Conservation (phyloP, 345 rosid genomes). For the Heritiera littoralis region DNA sequence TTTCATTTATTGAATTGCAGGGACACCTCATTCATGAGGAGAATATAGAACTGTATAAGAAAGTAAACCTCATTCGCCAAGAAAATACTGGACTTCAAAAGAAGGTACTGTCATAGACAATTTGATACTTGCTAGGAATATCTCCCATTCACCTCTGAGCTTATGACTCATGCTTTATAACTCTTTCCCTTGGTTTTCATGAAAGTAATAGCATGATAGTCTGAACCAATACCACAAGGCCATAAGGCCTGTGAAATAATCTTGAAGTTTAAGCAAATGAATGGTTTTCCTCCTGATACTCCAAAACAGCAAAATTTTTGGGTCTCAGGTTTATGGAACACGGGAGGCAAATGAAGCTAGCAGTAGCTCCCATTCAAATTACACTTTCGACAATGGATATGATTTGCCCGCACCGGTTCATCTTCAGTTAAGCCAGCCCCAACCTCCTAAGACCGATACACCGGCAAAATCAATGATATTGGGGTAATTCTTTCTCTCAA, state of each 20-base stretch:
- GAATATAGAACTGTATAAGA: slow-evolving; percentile 51
- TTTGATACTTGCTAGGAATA: neutral
- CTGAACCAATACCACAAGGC: neutral
- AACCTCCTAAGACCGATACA: slow-evolving; percentile 34
- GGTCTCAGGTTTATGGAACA: slow-evolving; percentile 37
- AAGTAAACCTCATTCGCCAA: slow-evolving; percentile 43
- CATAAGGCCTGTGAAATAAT: neutral
- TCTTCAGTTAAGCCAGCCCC: slow-evolving; percentile 57
- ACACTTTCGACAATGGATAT: slow-evolving; percentile 33
- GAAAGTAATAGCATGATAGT: neutral
- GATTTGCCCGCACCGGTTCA: slow-evolving; percentile 36
- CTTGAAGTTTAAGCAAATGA: neutral
- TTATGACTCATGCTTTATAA: neutral
- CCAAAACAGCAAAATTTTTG: neutral
- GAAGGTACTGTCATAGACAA: slow-evolving; percentile 46
- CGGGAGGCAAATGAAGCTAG: slow-evolving; percentile 29
- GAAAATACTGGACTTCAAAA: slow-evolving; percentile 56
- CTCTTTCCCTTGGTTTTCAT: neutral
- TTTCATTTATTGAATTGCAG: slow-evolving; percentile 39
- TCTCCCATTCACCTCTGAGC: neutral
- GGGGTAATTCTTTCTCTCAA: slow-evolving; percentile 35
- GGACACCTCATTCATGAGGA: slow-evolving; percentile 58
- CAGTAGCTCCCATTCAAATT: slow-evolving; percentile 25
- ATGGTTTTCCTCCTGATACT: neutral
- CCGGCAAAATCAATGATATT: slow-evolving; percentile 36